Conservation (phyloP, 192 early-diverging fungal species). For the Thoreauomyces humboldtii region DNA sequence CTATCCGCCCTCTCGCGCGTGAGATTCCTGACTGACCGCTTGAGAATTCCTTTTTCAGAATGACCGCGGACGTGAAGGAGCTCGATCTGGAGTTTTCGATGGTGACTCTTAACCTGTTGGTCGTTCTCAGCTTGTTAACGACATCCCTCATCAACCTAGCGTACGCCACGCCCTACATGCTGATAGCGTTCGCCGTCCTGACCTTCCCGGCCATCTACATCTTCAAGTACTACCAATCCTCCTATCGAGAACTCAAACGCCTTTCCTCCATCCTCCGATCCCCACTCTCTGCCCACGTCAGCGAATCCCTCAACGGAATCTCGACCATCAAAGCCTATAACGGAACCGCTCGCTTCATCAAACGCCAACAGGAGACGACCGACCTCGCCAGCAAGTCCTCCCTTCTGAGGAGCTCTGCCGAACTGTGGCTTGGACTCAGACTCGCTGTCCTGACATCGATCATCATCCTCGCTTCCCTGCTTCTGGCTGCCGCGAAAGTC, state of each 20-base stretch:
- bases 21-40: too few species aligned
- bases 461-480: slow-evolving; percentile 5
- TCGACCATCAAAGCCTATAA: slow-evolving; percentile 28
- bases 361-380: neutral
- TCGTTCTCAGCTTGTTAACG: slow-evolving; percentile 32
- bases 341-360: neutral
- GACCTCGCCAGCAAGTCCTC: slow-evolving; percentile 13
- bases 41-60: slow-evolving; percentile 55
- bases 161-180: slow-evolving; percentile 10
- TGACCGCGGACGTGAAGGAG: slow-evolving; percentile 63
- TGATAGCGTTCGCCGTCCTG: slow-evolving; percentile 23
- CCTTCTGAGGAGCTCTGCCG: slow-evolving; percentile 3
- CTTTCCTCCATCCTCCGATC: slow-evolving; percentile 23
- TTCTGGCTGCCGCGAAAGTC: slow-evolving; percentile 1
- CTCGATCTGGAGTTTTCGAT: slow-evolving; percentile 49
- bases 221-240: slow-evolving; percentile 34
- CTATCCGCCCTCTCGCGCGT: too few species aligned
- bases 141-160: slow-evolving; percentile 19
- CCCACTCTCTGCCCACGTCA: slow-evolving; percentile 31
- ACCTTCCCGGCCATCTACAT: slow-evolving; percentile 15
- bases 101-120: slow-evolving; percentile 28
- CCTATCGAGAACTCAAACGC: slow-evolving; percentile 30
- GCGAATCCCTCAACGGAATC: slow-evolving; percentile 32
- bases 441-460: slow-evolving; percentile 4
- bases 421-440: slow-evolving; percentile 26